Conservation (phyloP, 495 filamentous ascomycete genomes). For the Lasiosphaeria miniovina region DNA sequence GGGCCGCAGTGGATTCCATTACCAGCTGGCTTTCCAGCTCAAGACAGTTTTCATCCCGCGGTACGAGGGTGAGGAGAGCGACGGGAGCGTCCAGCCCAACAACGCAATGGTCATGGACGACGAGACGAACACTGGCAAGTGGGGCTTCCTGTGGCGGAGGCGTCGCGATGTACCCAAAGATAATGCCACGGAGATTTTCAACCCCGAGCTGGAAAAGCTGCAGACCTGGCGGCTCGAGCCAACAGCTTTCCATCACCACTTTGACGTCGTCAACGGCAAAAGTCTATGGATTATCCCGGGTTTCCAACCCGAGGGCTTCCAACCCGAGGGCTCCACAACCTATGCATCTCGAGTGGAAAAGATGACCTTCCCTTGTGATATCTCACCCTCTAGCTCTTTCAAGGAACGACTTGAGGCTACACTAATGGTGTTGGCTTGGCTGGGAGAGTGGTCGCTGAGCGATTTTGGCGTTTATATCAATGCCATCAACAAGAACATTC, state of each 20-base stretch:
- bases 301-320: not conserved
- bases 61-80: not conserved
- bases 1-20: conserved; percentile 14
- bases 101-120: not conserved
- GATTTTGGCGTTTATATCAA: conserved; percentile 11
- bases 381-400: not conserved
- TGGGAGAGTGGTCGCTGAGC: conserved; percentile 13
- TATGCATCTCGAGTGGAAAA: not conserved
- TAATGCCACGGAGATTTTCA: not conserved
- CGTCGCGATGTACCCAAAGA: not conserved
- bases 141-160: not conserved
- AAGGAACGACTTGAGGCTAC: not conserved
- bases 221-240: conserved; percentile 1
- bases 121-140: not conserved
- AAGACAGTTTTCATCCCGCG: conserved; percentile 7
- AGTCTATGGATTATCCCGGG: conserved; percentile 12
- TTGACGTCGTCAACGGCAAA: conserved; percentile 13
- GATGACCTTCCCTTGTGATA: not conserved
- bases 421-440: conserved; percentile 3
- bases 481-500: conserved; percentile 4
- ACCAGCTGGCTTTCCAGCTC: conserved; percentile 15
- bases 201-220: not conserved
- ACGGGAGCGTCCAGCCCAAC: not conserved
- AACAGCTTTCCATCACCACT: conserved; percentile 12
- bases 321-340: not conserved